phyloP scores from a whole-genome alignment of 192 early-diverging fungal species.

The Coemansia erecta region DNA sequence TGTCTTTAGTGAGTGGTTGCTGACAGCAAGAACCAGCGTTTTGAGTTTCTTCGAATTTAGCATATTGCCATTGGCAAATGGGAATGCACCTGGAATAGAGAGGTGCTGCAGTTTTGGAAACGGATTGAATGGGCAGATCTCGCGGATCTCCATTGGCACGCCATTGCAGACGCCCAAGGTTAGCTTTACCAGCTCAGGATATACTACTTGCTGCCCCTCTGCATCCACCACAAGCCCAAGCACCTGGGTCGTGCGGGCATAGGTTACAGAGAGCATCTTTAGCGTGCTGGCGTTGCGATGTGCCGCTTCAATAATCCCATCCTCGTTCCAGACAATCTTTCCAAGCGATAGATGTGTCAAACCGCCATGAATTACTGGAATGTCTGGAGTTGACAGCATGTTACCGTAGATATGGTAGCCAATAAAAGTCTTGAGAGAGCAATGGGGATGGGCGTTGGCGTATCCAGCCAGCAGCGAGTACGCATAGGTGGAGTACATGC shows the following conservation, averaged over 20 bases:
- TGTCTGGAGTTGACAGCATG: background rate
- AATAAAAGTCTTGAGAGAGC: background rate
- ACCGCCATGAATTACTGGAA: background rate
- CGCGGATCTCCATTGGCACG: slow-evolving; percentile 6
- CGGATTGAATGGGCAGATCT: background rate
- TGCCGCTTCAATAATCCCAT: background rate
- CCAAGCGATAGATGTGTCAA: background rate
- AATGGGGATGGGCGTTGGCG: background rate
- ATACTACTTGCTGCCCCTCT: background rate
- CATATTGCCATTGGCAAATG: slow-evolving; percentile 12
- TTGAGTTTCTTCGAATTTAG: background rate
- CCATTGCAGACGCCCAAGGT: slow-evolving; percentile 7
- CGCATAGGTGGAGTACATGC: too few relatives aligned
- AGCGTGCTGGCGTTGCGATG: slow-evolving; percentile 1
- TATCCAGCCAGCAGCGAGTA: too few relatives aligned
- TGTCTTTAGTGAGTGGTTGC: slow-evolving; percentile 1
- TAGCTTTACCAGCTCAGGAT: slow-evolving; percentile 11
- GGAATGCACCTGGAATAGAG: slow-evolving; percentile 10
- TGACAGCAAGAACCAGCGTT: slow-evolving; percentile 6
- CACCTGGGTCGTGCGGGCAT: background rate
- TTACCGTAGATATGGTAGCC: background rate
- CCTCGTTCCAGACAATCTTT: slow-evolving; percentile 2
- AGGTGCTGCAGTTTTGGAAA: slow-evolving; percentile 15
- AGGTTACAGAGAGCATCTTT: background rate
- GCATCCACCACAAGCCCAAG: background rate